These are phyloP conservation scores for Thermochaetoides thermophila DNA, from an alignment of 495 filamentous ascomycete genomes.

Conservation along the genomic window DNA sequence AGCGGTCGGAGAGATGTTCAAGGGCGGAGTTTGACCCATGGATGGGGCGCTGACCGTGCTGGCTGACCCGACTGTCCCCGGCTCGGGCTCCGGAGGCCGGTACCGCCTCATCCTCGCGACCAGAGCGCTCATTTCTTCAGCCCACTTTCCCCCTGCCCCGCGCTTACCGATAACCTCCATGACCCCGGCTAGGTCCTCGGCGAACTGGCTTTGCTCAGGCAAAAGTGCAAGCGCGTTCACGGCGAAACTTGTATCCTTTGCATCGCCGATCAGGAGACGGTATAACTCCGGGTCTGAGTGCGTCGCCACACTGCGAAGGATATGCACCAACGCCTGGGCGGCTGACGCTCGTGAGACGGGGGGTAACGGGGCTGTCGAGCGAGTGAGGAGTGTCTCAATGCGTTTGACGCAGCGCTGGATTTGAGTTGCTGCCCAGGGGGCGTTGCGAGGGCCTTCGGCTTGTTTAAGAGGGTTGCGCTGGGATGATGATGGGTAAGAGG, in stretches of 20 bases:
- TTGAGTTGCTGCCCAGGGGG: slow-evolving; percentile 26
- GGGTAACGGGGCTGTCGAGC: slow-evolving; percentile 20
- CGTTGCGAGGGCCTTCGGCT: slow-evolving; percentile 14
- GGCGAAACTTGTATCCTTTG: slow-evolving; percentile 23
- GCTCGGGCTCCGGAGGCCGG: not conserved
- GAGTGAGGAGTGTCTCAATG: slow-evolving; percentile 22
- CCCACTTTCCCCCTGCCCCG: slow-evolving; percentile 16
- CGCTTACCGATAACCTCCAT: slow-evolving; percentile 14
- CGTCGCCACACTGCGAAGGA: slow-evolving; percentile 23
- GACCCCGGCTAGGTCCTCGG: slow-evolving; percentile 19
- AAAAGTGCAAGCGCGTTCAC: slow-evolving; percentile 23
- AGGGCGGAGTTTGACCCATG: too few relatives aligned
- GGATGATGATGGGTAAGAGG: slow-evolving; percentile 10
- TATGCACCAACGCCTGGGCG: slow-evolving; percentile 24
- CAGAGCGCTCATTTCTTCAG: slow-evolving; percentile 16
- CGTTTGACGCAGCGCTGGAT: slow-evolving; percentile 19
- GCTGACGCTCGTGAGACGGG: slow-evolving; percentile 22
- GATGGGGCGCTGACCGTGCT: too few relatives aligned
- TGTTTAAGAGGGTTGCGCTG: slow-evolving; percentile 7
- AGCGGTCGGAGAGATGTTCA: too few relatives aligned
- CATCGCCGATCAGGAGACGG: slow-evolving; percentile 22
- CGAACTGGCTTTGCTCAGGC: slow-evolving; percentile 21
- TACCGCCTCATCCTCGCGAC: slow-evolving; percentile 18
- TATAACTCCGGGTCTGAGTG: slow-evolving; percentile 28
- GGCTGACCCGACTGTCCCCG: too few relatives aligned